These are phyloP conservation scores for Neofusicoccum umdonicola DNA, from an alignment of 2,329 filamentous ascomycete species.

Conservation along the genomic window DNA sequence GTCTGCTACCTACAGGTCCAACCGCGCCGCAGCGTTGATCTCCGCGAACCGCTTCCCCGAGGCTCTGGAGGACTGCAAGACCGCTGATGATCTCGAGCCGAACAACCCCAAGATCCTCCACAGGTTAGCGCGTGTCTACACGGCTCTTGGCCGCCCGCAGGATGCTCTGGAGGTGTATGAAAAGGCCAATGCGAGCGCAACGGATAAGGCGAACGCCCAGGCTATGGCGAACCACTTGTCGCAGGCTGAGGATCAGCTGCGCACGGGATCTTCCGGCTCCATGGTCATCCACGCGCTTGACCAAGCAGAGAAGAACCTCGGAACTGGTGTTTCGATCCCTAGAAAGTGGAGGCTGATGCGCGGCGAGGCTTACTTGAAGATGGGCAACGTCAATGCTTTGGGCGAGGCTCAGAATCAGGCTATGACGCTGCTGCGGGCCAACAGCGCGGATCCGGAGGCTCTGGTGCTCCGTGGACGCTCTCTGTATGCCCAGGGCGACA, in stretches of 20 bases:
- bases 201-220: conserved; percentile 79
- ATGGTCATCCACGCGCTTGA: conserved; percentile 92
- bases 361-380: conserved; percentile 87
- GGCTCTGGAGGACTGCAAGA: conserved; percentile 83
- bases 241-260: conserved; percentile 74
- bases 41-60: conserved; percentile 74
- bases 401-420: conserved; percentile 92
- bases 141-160: conserved; percentile 77
- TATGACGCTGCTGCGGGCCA: conserved; percentile 79
- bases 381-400: conserved; percentile 83
- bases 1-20: conserved; percentile 87
- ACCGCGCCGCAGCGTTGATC: conserved; percentile 93
- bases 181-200: conserved; percentile 77
- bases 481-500: conserved; percentile 88
- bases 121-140: conserved; percentile 85
- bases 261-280: conserved; percentile 74
- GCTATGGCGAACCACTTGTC: conserved; percentile 81
- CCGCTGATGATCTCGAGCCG: conserved; percentile 78
- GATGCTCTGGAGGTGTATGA: conserved; percentile 82
- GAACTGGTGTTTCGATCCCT: conserved; percentile 71
- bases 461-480: conserved; percentile 84
- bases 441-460: conserved; percentile 90
- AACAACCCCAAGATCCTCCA: conserved; percentile 84
- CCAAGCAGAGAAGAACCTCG: conserved; percentile 80
- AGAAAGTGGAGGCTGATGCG: conserved; percentile 93